Evolutionary conservation across 352 stramenopile species (phyloP), one percentile per base, ranked within the genome.

Genomic region (Phytophthora ohioensis): DNA sequence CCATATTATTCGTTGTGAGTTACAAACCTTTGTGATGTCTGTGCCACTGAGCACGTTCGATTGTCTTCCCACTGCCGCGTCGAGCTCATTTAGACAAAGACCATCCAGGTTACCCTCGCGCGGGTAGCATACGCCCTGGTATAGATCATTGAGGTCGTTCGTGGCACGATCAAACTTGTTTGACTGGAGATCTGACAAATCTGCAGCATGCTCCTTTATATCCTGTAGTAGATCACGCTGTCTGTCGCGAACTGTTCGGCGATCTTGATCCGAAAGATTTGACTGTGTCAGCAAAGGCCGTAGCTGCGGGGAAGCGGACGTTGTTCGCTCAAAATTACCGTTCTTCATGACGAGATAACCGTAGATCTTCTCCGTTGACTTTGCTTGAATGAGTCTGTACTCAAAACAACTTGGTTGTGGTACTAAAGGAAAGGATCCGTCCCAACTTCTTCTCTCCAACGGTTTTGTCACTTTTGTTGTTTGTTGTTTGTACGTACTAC

Each of bases 21-120:
- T 49, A 42, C 35, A 21, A 36, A 65, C 57, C 47, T 71, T 67
- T n/a, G 56, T 67, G 1, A 71, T 60, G 15, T 71, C 64, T 1
- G 41, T 71, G 13, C 41, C 15, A 35, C 34, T 52, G 5, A 71
- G 42, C 34, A 41, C 31, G 15, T 48, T 2, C 5, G 47, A 30
- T 35, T 71, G 64, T 6, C 47, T 60, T 36, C 32, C 39, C 47
- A 67, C 10, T n/a, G 64, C 48, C 43, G 34, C 13, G 1, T 46
- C 34, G 2, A 71, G 30, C 48, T 67, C 64, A 10, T 62, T 39
- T 10, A 67, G 49, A 42, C 64, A 67, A 5, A 67, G 57, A 4
- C 57, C 35, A 32, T 71, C 64, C 7, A 71, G 21, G 48, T 42
- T 57, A 7, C 9, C 41, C 27, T 67, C 56, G 6, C 47, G 56